Conservation (phyloP, 2,329 filamentous ascomycete genomes). For the Xenoacremonium recifei region DNA sequence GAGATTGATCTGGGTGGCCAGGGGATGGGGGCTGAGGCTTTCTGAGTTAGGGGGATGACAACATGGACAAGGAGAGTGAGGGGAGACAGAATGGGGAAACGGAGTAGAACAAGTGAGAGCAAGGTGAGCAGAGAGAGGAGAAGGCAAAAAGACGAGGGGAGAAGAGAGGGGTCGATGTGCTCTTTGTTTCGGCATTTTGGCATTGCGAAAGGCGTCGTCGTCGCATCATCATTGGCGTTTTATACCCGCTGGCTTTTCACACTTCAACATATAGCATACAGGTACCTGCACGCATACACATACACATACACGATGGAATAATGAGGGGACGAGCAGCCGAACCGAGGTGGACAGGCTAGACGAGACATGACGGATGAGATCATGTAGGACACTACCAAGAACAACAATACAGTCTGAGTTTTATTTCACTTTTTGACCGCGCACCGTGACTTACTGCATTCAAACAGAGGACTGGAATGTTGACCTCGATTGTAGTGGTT, state of each 20-base stretch:
- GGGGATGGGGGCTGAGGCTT: too few species aligned
- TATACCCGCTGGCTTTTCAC: conserved; percentile 33
- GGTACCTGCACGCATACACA: conserved; percentile 14
- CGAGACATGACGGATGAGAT: conserved; percentile 13
- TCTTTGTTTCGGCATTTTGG: conserved; percentile 7
- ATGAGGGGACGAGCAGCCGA: conserved; percentile 21
- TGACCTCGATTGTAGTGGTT: too few species aligned
- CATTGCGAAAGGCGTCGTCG: conserved; percentile 25
- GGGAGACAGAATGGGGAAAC: too few species aligned
- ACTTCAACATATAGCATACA: conserved; percentile 19
- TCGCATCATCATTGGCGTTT: conserved; percentile 37
- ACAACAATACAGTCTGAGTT: not conserved
- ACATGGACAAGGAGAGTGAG: too few species aligned
- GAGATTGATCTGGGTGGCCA: too few species aligned
- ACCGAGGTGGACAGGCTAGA: conserved; percentile 17
- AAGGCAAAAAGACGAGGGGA: too few species aligned
- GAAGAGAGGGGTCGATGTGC: too few species aligned
- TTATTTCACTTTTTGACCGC: not conserved
- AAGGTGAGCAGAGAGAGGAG: too few species aligned
- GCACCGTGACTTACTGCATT: too few species aligned
- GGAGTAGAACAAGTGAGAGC: too few species aligned
- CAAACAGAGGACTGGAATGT: too few species aligned
- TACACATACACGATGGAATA: conserved; percentile 27
- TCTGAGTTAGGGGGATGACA: too few species aligned
- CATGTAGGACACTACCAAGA: not conserved